Conservation (phyloP, 2,329 filamentous ascomycete species). For the Tolypocladium endophyticum region DNA sequence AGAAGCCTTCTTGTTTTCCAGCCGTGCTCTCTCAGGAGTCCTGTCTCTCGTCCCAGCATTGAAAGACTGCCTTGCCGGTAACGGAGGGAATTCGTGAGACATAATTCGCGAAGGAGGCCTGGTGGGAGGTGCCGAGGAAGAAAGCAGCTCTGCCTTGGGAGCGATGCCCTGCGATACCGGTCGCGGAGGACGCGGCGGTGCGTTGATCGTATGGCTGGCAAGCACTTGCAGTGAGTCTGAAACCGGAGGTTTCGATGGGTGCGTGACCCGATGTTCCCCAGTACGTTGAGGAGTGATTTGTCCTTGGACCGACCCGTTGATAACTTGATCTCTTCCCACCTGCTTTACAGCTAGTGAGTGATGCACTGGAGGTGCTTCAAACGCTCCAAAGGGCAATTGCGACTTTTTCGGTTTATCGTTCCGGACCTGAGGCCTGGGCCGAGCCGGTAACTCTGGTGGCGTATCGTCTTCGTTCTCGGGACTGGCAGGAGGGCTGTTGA, state of each 20-base stretch:
- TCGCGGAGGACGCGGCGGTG: constrained; percentile 35
- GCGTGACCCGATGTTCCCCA: constrained; percentile 33
- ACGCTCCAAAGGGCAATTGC: constrained; percentile 9
- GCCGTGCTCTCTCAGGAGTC: constrained; percentile 12
- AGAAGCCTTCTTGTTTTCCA: constrained; percentile 6
- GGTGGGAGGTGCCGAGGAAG: constrained; percentile 13
- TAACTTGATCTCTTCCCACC: constrained; percentile 32
- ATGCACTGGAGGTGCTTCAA: constrained; percentile 46
- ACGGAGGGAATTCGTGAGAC: constrained; percentile 17
- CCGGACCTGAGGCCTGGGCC: constrained; percentile 34
- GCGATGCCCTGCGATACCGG: constrained; percentile 17
- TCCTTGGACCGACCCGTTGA: constrained; percentile 26
- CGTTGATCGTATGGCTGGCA: constrained; percentile 7
- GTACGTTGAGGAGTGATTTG: constrained; percentile 28
- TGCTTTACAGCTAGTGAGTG: constrained; percentile 33
- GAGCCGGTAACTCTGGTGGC: constrained; percentile 36
- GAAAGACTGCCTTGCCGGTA: constrained; percentile 18
- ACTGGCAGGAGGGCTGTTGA: constrained; percentile 75
- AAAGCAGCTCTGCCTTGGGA: constrained; percentile 7
- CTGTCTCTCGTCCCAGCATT: constrained; percentile 26
- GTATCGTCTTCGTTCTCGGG: constrained; percentile 39
- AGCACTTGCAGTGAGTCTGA: constrained; percentile 11
- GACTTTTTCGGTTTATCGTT: constrained; percentile 11
- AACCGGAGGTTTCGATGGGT: constrained; percentile 37
- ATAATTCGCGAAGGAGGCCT: constrained; percentile 15